These are phyloP conservation scores for Alternaria alternata DNA, from an alignment of 2,329 filamentous ascomycete species.

Conservation along the genomic window DNA sequence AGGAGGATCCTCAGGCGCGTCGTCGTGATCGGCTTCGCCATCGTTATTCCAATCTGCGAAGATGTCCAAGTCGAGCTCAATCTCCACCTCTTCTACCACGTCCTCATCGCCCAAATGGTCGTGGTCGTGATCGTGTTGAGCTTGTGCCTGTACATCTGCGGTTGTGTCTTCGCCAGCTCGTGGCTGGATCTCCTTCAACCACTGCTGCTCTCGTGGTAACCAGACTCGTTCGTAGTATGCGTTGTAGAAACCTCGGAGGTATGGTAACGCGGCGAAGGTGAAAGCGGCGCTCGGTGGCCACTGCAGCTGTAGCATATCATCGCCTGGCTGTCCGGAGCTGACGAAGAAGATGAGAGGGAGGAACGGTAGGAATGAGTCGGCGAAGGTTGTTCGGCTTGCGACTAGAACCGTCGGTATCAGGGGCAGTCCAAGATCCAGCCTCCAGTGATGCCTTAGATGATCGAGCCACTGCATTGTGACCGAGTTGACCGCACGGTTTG, in stretches of 20 bases:
- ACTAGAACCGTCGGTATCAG: conserved; percentile 74
- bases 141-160: conserved; percentile 24
- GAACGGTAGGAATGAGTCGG: conserved; percentile 69
- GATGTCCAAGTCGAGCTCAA: conserved; percentile 49
- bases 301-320: conserved; percentile 60
- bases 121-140: conserved; percentile 26
- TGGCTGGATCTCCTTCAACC: conserved; percentile 70
- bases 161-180: conserved; percentile 52
- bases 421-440: conserved; percentile 67
- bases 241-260: conserved; percentile 70
- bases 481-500: conserved; percentile 43
- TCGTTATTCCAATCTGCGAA: conserved; percentile 57
- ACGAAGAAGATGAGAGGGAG: conserved; percentile 69
- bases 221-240: conserved; percentile 68
- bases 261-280: conserved; percentile 71
- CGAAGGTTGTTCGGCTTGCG: conserved; percentile 70
- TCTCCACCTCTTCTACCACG: conserved; percentile 59
- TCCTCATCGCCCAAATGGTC: conserved; percentile 53
- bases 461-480: conserved; percentile 44
- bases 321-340: conserved; percentile 57
- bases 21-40: conserved; percentile 46
- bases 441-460: conserved; percentile 54
- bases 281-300: conserved; percentile 74
- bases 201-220: conserved; percentile 64
- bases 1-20: conserved; percentile 48